Evolutionary conservation across 2,329 filamentous ascomycete genomes (phyloP).

Genomic region (Gaeumannomyces tritici): DNA sequence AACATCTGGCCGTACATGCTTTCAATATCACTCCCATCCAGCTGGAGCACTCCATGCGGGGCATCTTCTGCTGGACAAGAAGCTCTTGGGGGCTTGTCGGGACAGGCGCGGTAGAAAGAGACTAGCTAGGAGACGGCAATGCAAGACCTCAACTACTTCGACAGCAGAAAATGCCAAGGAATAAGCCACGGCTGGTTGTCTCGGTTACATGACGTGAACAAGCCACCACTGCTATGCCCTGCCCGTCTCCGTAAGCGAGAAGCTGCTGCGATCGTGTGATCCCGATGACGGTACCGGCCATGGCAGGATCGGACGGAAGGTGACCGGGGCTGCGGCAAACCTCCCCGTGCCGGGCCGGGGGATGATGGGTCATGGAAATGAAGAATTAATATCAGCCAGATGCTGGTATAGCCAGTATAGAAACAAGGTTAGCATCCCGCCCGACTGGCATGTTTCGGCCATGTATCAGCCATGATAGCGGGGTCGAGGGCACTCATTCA

Average conservation of each 20-base stretch:
- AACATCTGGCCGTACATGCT: background rate
- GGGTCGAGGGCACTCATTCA: no score
- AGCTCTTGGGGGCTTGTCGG: background rate
- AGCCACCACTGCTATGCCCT: background rate
- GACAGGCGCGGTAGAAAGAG: background rate
- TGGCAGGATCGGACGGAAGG: background rate
- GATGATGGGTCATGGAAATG: no score
- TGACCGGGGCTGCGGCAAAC: no score
- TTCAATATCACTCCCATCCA: no score
- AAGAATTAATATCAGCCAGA: background rate
- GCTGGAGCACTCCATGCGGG: no score
- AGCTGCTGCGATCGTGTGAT: background rate
- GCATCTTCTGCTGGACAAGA: background rate
- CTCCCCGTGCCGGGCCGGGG: no score
- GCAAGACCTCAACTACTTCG: background rate
- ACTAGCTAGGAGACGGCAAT: background rate
- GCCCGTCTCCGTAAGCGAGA: background rate
- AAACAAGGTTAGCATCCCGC: background rate
- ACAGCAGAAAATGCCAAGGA: no score
- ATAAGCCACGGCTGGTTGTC: no score
- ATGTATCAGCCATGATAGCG: background rate
- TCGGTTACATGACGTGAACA: background rate
- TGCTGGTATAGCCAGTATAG: background rate
- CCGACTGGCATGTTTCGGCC: background rate
- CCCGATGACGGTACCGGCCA: no score